phyloP scores from a whole-genome alignment of 164 flowering plant genomes.

The grape (Vitis vinifera) region ASM3070453v1 NC_081805.1:2839501-2840000 shows the following conservation, averaged over 20 bases:
- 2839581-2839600: conserved; percentile 96
- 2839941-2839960: conserved; percentile 97
- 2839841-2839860: not conserved
- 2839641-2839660: too few species aligned
- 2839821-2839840: not conserved
- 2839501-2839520: conserved; percentile 76
- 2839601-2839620: conserved; percentile 42
- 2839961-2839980: conserved; percentile 88
- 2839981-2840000: conserved; percentile 30
- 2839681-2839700: conserved; percentile 18
- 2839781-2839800: conserved; percentile 64
- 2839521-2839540: conserved; percentile 55
- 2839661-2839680: too few species aligned
- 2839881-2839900: conserved; percentile 73
- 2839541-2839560: conserved; percentile 90
- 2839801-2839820: conserved; percentile 66
- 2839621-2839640: too few species aligned
- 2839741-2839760: conserved; percentile 47
- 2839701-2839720: conserved; percentile 96
- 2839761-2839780: conserved; percentile 54
- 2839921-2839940: conserved; percentile 94
- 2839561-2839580: conserved; percentile 87
- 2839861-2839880: not conserved
- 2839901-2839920: conserved; percentile 82
- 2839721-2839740: conserved; percentile 61